These are phyloP conservation scores for Penicillium capsulatum DNA, from an alignment of 2,329 filamentous ascomycete genomes.

Conservation along the genomic window DNA sequence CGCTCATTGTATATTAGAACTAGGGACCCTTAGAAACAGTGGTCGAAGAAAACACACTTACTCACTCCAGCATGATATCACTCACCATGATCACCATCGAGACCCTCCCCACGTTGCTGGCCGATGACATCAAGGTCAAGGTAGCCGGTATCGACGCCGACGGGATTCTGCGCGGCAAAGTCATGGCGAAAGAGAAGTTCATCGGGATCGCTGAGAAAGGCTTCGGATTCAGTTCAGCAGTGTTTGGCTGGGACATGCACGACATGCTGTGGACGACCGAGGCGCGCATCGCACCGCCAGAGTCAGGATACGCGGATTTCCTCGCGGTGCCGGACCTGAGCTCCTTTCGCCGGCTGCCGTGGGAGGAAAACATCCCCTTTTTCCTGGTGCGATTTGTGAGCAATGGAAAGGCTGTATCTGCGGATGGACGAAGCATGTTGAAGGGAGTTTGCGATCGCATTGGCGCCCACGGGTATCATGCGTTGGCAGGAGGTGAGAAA, in stretches of 20 bases:
- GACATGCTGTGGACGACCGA: constrained; percentile 84
- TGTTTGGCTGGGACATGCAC: constrained; percentile 98
- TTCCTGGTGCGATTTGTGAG: constrained; percentile 80
- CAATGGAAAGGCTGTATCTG: constrained; percentile 64
- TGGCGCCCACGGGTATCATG: constrained; percentile 63
- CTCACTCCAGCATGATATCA: constrained; percentile 47
- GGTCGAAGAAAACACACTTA: too few relatives aligned
- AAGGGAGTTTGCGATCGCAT: constrained; percentile 65
- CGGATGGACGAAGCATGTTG: constrained; percentile 74
- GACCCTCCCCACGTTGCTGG: constrained; percentile 62
- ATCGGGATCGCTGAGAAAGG: constrained; percentile 71
- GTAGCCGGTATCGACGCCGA: constrained; percentile 84
- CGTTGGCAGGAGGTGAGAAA: constrained; percentile 81
- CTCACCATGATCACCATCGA: constrained; percentile 49
- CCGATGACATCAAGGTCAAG: constrained; percentile 74
- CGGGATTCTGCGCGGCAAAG: constrained; percentile 80
- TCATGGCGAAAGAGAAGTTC: constrained; percentile 91
- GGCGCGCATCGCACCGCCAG: constrained; percentile 79
- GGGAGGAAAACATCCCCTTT: constrained; percentile 82
- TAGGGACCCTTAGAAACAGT: too few relatives aligned
- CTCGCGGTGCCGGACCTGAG: constrained; percentile 74
- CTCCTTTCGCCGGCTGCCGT: constrained; percentile 79
- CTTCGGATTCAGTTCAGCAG: constrained; percentile 90
- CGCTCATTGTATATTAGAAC: too few relatives aligned
- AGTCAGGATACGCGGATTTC: constrained; percentile 84